A percentile compares a stretch with the other conserved stretches of the same genome.
These are phyloP conservation scores for Clausena lansium DNA, from an alignment of 345 rosid genomes.

Conservation along the genomic window DNA sequence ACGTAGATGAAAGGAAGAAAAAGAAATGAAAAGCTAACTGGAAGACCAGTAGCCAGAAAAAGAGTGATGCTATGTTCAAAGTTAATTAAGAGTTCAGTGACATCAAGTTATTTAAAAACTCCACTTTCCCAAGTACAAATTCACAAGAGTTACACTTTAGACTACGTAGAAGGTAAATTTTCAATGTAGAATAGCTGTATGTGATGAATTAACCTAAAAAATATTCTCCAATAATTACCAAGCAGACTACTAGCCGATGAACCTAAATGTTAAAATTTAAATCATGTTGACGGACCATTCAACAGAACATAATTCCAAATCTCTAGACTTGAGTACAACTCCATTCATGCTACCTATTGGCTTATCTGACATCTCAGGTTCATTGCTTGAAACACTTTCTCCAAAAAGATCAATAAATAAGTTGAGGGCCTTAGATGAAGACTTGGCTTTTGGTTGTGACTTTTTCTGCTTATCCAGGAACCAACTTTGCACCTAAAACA, in stretches of 20 bases:
- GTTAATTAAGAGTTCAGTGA: background rate
- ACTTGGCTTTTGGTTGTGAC: conserved; percentile 14
- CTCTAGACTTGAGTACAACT: background rate
- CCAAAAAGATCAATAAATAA: conserved; percentile 44
- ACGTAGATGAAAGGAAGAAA: background rate
- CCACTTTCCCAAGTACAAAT: background rate
- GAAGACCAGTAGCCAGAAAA: background rate
- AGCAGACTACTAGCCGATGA: background rate
- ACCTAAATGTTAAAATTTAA: conserved; percentile 3
- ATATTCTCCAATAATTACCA: background rate
- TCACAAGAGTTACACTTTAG: background rate
- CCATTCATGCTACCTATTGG: conserved; percentile 42
- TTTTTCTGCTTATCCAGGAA: conserved; percentile 49
- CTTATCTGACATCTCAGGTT: conserved; percentile 23
- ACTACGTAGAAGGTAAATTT: background rate
- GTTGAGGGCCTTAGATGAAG: conserved; percentile 30
- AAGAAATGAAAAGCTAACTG: background rate
- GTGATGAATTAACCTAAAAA: background rate
- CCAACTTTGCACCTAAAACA: conserved; percentile 63
- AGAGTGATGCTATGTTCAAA: background rate
- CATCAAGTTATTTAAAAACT: background rate
- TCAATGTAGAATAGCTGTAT: background rate
- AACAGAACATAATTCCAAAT: background rate
- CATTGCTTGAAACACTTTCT: conserved; percentile 15
- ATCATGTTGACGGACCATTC: conserved; percentile 8